phyloP scores from a whole-genome alignment of 345 rosid species.

The Salix caprea region DNA sequence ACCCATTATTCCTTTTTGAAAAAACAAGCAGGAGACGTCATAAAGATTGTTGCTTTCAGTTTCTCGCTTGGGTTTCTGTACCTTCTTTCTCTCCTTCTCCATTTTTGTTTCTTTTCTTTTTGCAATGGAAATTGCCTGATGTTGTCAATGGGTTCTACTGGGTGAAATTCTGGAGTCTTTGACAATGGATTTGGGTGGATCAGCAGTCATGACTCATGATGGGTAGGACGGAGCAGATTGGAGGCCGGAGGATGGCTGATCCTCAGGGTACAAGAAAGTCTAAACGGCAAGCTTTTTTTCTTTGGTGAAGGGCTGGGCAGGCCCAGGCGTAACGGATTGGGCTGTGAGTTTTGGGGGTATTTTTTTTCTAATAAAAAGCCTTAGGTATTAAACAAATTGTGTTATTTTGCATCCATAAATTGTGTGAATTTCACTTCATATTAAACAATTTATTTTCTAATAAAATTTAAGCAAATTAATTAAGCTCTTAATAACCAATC shows the following conservation, averaged over 20 bases:
- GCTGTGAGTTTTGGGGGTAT: background rate
- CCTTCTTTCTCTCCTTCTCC: constrained; percentile 23
- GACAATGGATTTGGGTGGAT: background rate
- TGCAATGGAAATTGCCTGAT: background rate
- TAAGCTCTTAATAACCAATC: no score
- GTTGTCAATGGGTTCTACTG: background rate
- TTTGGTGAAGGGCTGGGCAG: background rate
- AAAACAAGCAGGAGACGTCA: constrained; percentile 41
- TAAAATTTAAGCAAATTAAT: no score
- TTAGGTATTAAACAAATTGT: background rate
- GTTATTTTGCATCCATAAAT: background rate
- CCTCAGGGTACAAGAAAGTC: background rate
- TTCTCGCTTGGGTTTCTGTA: constrained; percentile 6
- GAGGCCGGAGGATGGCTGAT: background rate
- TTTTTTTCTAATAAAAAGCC: background rate
- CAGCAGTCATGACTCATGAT: background rate
- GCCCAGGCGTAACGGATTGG: background rate
- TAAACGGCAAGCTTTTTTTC: background rate
- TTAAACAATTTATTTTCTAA: no score
- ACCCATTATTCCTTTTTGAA: constrained; percentile 35
- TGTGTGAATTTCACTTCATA: background rate
- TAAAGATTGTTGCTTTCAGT: constrained; percentile 9
- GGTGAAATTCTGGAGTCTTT: background rate
- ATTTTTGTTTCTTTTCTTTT: constrained; percentile 3
- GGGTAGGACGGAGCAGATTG: background rate